These are phyloP conservation scores for Pisolithus thermaeus DNA, from an alignment of 1,284 basidiomycete species.

Conservation along the genomic window DNA sequence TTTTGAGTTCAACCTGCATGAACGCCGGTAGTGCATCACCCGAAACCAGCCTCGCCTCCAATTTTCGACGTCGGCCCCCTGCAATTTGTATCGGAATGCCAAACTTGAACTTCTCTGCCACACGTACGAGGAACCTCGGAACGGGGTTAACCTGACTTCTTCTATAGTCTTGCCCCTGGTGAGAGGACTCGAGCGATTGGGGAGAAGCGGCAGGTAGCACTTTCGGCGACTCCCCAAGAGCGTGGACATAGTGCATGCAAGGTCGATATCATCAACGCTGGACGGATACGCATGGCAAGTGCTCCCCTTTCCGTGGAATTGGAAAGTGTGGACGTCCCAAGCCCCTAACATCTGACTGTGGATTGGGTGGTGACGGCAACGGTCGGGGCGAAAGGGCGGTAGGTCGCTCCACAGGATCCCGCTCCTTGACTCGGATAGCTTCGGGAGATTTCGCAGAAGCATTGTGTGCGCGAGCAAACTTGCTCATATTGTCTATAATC, in stretches of 20 bases:
- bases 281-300: conserved; percentile 27
- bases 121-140: conserved; percentile 43
- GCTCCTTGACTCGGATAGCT: conserved; percentile 26
- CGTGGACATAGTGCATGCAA: conserved; percentile 64
- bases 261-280: conserved; percentile 53
- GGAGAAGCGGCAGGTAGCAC: conserved; percentile 45
- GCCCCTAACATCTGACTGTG: conserved; percentile 18
- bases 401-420: conserved; percentile 69
- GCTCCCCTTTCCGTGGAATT: conserved; percentile 37
- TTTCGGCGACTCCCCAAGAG: conserved; percentile 51
- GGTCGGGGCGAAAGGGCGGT: conserved; percentile 62
- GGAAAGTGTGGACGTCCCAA: conserved; percentile 55
- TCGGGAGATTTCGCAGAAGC: conserved; percentile 31
- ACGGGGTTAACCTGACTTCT: conserved; percentile 24
- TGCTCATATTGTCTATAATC: conserved; percentile 31
- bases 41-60: conserved; percentile 46
- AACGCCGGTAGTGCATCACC: conserved; percentile 54
- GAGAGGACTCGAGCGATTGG: conserved; percentile 56
- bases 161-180: conserved; percentile 25
- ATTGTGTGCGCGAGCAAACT: conserved; percentile 29
- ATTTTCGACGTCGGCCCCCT: conserved; percentile 23
- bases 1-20: conserved; percentile 47
- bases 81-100: conserved; percentile 37
- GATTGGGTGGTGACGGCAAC: conserved; percentile 31
- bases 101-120: conserved; percentile 59